These are phyloP conservation scores for Cyclanthera cordifolia DNA, from an alignment of 306 rosid species.

Conservation along the genomic window DNA sequence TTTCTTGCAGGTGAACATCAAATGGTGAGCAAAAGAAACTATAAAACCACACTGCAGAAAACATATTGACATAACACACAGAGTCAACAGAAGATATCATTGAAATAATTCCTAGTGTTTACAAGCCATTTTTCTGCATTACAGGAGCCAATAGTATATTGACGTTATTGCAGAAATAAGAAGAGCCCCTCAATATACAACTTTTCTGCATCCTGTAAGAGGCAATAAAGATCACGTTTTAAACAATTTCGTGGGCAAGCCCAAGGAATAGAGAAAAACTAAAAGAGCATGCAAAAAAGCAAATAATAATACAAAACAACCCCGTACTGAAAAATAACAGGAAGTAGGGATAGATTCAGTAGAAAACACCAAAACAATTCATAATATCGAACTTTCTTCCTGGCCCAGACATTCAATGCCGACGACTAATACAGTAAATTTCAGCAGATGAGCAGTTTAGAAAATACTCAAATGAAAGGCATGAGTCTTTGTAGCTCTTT, in stretches of 20 bases:
- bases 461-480: not conserved
- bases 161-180: not conserved
- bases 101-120: not conserved
- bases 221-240: not conserved
- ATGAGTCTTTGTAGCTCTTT: not conserved
- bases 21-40: not conserved
- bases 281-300: not conserved
- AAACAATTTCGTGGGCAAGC: not conserved
- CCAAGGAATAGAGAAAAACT: not conserved
- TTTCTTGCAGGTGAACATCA: not conserved
- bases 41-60: not conserved
- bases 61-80: not conserved
- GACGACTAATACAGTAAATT: not conserved
- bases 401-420: not conserved
- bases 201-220: not conserved
- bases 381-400: not conserved
- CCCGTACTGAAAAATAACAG: not conserved
- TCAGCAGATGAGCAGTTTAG: not conserved
- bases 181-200: not conserved
- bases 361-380: not conserved
- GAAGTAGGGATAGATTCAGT: not conserved
- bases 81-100: not conserved
- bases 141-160: not conserved
- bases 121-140: not conserved
- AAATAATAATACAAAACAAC: not conserved